A percentile compares a stretch with the other conserved stretches of the same genome.
Conservation (phyloP, 2,329 filamentous ascomycete species). For the Alternaria alternata region DNA sequence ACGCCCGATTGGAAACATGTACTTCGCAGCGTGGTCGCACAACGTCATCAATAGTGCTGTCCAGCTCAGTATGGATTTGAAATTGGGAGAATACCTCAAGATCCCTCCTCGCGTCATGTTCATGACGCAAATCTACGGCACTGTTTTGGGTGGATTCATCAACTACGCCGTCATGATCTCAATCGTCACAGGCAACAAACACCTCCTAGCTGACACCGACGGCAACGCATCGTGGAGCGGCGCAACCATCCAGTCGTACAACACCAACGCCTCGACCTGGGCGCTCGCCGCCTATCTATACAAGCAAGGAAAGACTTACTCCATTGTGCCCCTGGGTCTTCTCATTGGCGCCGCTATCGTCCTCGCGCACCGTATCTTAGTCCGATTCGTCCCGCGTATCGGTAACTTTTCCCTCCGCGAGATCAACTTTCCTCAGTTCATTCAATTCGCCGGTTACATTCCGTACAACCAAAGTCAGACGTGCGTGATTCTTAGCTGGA, state of each 20-base stretch:
- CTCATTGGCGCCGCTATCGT: conserved; percentile 22
- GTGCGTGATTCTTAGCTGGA: conserved; percentile 24
- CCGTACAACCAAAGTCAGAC: conserved; percentile 26
- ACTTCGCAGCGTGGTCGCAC: conserved; percentile 25
- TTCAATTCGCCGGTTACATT: conserved; percentile 24
- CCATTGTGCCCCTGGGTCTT: conserved; percentile 22
- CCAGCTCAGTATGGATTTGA: conserved; percentile 24
- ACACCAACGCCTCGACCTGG: conserved; percentile 27
- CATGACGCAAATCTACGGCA: conserved; percentile 24
- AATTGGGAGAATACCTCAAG: conserved; percentile 26
- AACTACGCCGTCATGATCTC: conserved; percentile 28
- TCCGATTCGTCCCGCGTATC: conserved; percentile 18
- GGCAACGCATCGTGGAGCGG: conserved; percentile 24
- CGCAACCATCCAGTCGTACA: conserved; percentile 24
- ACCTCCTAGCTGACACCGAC: conserved; percentile 22
- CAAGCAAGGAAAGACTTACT: conserved; percentile 22
- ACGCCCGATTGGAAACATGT: conserved; percentile 25
- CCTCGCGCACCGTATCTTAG: conserved; percentile 18
- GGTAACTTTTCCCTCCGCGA: conserved; percentile 21
- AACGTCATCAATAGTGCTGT: conserved; percentile 22
- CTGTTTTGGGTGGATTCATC: conserved; percentile 24
- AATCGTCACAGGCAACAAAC: conserved; percentile 20
- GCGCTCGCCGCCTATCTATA: conserved; percentile 25
- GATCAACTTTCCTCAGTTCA: conserved; percentile 27
- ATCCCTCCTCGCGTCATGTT: conserved; percentile 28